A percentile compares a stretch with the other conserved stretches of the same genome.
Conservation (phyloP, 495 filamentous ascomycete genomes). For the Penicillium angulare region DNA sequence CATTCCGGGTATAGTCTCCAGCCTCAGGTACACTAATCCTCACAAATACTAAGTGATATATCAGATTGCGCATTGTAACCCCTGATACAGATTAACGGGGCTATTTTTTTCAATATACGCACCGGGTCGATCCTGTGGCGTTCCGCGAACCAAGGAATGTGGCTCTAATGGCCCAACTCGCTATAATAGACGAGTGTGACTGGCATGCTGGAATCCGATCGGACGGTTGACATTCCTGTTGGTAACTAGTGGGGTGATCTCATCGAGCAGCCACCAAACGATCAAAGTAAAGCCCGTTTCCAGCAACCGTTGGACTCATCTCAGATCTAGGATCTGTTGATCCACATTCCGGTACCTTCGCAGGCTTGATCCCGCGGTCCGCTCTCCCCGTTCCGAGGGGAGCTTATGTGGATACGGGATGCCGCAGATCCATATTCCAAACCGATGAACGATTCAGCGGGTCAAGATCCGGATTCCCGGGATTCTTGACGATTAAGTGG, state of each 20-base stretch:
- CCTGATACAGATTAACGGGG: neutral
- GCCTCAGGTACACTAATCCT: too few species aligned
- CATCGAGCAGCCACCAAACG: neutral
- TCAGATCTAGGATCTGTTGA: neutral
- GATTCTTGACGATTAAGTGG: too few species aligned
- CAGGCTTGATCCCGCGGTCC: constrained; percentile 2
- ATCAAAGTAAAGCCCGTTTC: constrained; percentile 11
- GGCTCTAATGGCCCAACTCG: neutral
- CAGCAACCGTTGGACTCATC: constrained; percentile 1
- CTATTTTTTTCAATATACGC: neutral
- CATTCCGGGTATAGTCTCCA: too few species aligned
- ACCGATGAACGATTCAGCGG: constrained; percentile 3
- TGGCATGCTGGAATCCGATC: constrained; percentile 17
- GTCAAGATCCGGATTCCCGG: too few species aligned
- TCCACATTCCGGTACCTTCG: constrained; percentile 5
- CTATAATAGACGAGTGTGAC: too few species aligned
- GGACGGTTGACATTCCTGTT: constrained; percentile 19
- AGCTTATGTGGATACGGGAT: neutral
- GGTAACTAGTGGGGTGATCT: constrained; percentile 6
- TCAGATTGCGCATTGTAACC: neutral
- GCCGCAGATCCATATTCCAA: too few species aligned
- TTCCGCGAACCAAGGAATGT: constrained; percentile 8
- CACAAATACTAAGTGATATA: neutral
- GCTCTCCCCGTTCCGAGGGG: neutral
- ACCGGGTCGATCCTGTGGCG: neutral